phyloP scores from a whole-genome alignment of 2,329 filamentous ascomycete species.

The Moelleriella libera region DNA sequence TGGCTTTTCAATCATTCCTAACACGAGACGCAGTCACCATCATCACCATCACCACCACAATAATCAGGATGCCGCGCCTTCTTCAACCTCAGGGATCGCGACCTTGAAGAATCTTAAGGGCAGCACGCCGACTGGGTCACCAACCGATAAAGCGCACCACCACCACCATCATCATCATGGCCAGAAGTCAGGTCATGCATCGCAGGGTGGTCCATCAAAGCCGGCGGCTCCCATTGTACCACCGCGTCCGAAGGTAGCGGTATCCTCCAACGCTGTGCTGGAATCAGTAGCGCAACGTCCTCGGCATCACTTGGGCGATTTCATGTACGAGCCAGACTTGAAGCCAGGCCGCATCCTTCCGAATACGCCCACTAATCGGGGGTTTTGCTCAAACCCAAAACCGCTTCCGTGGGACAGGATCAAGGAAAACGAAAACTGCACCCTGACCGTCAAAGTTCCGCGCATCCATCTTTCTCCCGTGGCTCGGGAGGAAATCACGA shows the following conservation, averaged over 20 bases:
- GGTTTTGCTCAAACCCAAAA: slow-evolving; percentile 43
- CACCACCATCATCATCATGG: slow-evolving; percentile 34
- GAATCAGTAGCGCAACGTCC: slow-evolving; percentile 57
- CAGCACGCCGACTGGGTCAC: slow-evolving; percentile 27
- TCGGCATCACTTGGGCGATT: slow-evolving; percentile 70
- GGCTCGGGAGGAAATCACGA: slow-evolving; percentile 71
- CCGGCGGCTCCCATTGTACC: slow-evolving; percentile 21
- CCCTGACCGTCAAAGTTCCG: slow-evolving; percentile 76
- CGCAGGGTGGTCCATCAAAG: slow-evolving; percentile 12
- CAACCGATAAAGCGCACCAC: slow-evolving; percentile 26
- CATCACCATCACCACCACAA: slow-evolving; percentile 50
- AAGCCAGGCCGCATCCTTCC: slow-evolving; percentile 33
- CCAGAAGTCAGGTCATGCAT: slow-evolving; percentile 16
- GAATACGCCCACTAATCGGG: slow-evolving; percentile 22
- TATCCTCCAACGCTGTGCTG: slow-evolving; percentile 57
- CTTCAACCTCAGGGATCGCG: slow-evolving; percentile 25
- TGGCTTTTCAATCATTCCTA: no score
- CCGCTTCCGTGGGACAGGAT: slow-evolving; percentile 63
- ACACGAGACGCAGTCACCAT: slow-evolving; percentile 1
- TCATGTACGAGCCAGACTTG: slow-evolving; percentile 62
- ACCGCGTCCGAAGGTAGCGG: slow-evolving; percentile 48
- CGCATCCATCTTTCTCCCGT: slow-evolving; percentile 57
- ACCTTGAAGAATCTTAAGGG: slow-evolving; percentile 37
- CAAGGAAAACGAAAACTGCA: slow-evolving; percentile 72
- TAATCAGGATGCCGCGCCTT: slow-evolving; percentile 27